A percentile compares a stretch with the other conserved stretches of the same genome.
phyloP scores from a whole-genome alignment of 2,329 filamentous ascomycete species.

The Hypoxylon sp. region DNA sequence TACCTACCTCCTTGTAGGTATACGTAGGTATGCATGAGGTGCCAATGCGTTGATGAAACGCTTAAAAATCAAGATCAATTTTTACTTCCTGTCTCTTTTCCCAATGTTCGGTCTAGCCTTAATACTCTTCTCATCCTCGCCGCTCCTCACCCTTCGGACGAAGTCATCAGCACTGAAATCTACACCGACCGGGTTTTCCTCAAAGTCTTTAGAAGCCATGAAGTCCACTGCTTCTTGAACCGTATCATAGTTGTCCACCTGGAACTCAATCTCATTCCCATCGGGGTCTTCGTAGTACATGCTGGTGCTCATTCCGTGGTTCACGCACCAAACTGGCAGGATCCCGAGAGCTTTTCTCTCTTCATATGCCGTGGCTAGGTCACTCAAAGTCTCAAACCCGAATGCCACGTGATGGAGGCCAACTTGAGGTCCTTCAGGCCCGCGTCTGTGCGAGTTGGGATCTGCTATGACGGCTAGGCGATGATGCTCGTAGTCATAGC shows the following conservation, averaged over 20 bases:
- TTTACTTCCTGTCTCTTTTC: conserved; percentile 20
- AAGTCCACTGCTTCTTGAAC: conserved; percentile 17
- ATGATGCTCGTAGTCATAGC: conserved; percentile 32
- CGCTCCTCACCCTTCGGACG: conserved; percentile 22
- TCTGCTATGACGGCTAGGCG: conserved; percentile 27
- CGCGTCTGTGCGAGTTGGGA: conserved; percentile 4
- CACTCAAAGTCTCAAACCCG: conserved; percentile 21
- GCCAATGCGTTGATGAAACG: not conserved
- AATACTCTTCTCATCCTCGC: conserved; percentile 24
- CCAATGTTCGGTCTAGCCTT: conserved; percentile 31
- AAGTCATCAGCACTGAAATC: conserved; percentile 23
- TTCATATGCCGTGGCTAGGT: conserved; percentile 24
- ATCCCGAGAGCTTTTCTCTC: conserved; percentile 28
- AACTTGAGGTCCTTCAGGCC: conserved; percentile 19
- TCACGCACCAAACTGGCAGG: conserved; percentile 21
- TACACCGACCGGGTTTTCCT: conserved; percentile 29
- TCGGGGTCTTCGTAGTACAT: conserved; percentile 33
- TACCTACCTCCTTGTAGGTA: too few relatives aligned
- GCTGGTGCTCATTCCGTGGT: conserved; percentile 32
- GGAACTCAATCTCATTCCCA: conserved; percentile 34
- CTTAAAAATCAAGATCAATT: too few relatives aligned
- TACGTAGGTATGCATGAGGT: too few relatives aligned
- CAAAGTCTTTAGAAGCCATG: conserved; percentile 29
- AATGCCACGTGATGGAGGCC: conserved; percentile 32
- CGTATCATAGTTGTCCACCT: conserved; percentile 32